phyloP scores from a whole-genome alignment of 2,329 filamentous ascomycete species.

The Fusarium annulatum region DNA sequence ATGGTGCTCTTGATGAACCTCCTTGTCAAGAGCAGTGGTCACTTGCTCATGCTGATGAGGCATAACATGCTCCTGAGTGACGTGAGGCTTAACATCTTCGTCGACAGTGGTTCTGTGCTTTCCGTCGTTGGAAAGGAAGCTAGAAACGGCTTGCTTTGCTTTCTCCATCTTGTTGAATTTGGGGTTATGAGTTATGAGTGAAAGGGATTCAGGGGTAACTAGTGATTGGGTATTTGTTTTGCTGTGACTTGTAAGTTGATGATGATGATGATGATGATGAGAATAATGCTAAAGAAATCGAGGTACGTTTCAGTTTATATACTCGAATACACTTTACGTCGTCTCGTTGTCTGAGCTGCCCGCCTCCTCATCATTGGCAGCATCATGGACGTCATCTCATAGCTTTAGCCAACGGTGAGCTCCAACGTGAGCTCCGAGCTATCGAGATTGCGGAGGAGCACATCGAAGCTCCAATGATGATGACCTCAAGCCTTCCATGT shows the following conservation, averaged over 20 bases:
- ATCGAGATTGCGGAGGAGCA: neutral
- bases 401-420: constrained; percentile 6
- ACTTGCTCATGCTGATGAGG: constrained; percentile 71
- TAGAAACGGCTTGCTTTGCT: constrained; percentile 70
- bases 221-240: neutral
- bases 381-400: constrained; percentile 34
- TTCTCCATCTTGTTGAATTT: constrained; percentile 64
- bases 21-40: constrained; percentile 72
- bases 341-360: neutral
- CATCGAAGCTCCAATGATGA: neutral
- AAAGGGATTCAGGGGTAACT: neutral
- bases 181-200: neutral
- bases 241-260: neutral
- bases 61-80: constrained; percentile 69
- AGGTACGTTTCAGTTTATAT: constrained; percentile 24
- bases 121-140: constrained; percentile 70
- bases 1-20: constrained; percentile 78
- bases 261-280: neutral
- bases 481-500: constrained; percentile 36
- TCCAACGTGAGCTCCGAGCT: neutral
- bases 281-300: neutral
- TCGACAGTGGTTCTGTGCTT: constrained; percentile 78
- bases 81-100: constrained; percentile 69
- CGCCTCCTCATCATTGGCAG: constrained; percentile 18
- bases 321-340: constrained; percentile 2